Evolutionary conservation across 306 rosid genomes (phyloP).

Genomic region (Clitoria ternatea): DNA sequence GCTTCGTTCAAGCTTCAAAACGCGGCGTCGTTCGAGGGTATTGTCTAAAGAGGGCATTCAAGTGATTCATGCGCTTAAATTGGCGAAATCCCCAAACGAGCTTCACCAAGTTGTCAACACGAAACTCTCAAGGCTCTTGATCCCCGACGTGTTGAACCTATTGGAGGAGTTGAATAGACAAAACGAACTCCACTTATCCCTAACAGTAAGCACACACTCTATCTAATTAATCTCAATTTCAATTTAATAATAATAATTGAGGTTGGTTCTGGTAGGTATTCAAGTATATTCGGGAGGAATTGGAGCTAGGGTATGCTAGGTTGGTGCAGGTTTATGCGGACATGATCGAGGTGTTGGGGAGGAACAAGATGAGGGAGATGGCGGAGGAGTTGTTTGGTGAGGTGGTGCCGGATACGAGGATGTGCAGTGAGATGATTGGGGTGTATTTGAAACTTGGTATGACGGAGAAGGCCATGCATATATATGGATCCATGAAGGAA

Average conservation of each 20-base stretch:
- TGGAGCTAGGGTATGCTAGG: conserved; percentile 40
- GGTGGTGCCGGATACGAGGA: conserved; percentile 50
- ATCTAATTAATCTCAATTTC: no score
- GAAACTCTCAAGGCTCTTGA: conserved; percentile 53
- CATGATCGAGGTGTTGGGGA: conserved; percentile 56
- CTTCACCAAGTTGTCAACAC: conserved; percentile 34
- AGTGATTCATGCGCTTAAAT: conserved; percentile 64
- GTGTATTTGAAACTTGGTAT: conserved; percentile 48
- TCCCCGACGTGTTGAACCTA: conserved; percentile 45
- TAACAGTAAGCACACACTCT: no score
- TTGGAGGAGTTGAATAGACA: conserved; percentile 54
- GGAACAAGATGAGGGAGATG: conserved; percentile 45
- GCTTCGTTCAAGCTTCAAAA: conserved; percentile 44
- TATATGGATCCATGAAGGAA: conserved; percentile 51
- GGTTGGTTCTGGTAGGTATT: conserved; percentile 66
- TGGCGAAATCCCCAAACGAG: conserved; percentile 43
- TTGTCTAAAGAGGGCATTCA: conserved; percentile 60
- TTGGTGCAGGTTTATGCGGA: conserved; percentile 51
- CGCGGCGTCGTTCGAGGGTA: conserved; percentile 38
- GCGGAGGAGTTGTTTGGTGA: conserved; percentile 53
- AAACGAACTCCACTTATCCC: conserved; percentile 45
- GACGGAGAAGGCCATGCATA: conserved; percentile 56
- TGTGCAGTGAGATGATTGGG: conserved; percentile 73
- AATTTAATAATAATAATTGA: no score
- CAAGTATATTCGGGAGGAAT: conserved; percentile 45